Evolutionary conservation across 805 yeast genomes (phyloP).

Genomic region (Wickerhamomyces canadensis): DNA sequence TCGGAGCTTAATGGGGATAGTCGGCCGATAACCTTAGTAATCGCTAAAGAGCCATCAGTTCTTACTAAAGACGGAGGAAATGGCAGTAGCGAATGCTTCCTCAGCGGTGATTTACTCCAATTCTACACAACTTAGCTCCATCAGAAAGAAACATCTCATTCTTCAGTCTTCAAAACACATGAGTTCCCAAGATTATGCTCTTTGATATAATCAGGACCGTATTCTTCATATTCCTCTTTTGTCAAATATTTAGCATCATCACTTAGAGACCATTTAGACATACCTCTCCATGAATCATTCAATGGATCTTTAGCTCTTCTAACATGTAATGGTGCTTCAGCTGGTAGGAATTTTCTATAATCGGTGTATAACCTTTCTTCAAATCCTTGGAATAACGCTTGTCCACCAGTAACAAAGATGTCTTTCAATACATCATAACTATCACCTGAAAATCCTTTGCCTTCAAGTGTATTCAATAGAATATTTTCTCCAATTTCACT

Average conservation of each 20-base stretch:
- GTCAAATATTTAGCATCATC: constrained; percentile 50
- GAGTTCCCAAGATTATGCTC: constrained; percentile 77
- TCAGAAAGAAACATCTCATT: too few relatives aligned
- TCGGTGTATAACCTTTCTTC: constrained; percentile 65
- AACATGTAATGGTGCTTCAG: constrained; percentile 54
- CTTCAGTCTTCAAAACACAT: constrained; percentile 9
- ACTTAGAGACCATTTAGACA: constrained; percentile 69
- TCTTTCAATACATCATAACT: constrained; percentile 50
- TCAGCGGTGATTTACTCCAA: too few relatives aligned
- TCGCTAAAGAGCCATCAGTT: too few relatives aligned
- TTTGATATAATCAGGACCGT: constrained; percentile 83
- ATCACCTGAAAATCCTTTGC: constrained; percentile 52
- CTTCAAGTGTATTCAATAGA: constrained; percentile 52
- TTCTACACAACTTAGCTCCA: too few relatives aligned
- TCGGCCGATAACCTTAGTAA: too few relatives aligned
- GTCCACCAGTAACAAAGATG: constrained; percentile 85
- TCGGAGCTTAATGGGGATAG: too few relatives aligned
- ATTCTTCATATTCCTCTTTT: constrained; percentile 74
- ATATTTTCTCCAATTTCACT: constrained; percentile 68
- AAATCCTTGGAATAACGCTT: constrained; percentile 58
- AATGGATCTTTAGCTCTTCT: constrained; percentile 62
- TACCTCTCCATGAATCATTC: constrained; percentile 90
- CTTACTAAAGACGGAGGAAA: too few relatives aligned
- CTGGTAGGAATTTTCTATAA: constrained; percentile 66
- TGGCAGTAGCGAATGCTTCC: too few relatives aligned